Conservation (phyloP, 73 alveolate species). For the Uronychia binucleata region DNA sequence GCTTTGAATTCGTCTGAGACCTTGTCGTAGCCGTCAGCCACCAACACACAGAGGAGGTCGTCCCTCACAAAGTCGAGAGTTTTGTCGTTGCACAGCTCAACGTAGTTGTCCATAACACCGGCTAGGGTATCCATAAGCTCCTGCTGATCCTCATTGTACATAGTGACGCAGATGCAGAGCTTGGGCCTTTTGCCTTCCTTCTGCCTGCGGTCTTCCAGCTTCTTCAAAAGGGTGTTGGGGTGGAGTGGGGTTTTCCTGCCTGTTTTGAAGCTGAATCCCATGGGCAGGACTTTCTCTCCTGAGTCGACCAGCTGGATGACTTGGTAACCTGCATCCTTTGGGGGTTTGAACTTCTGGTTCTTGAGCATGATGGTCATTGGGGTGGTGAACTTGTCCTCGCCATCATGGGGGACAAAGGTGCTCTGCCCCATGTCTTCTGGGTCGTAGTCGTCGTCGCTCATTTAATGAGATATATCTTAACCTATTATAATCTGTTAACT, state of each 20-base stretch:
- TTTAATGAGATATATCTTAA: no score
- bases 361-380: no score
- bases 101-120: constrained; percentile 34
- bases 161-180: constrained; percentile 30
- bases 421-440: no score
- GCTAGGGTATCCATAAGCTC: constrained; percentile 33
- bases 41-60: neutral
- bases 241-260: neutral
- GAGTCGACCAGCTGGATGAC: neutral
- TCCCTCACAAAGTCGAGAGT: neutral
- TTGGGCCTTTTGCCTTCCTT: neutral
- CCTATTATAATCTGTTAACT: no score
- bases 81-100: neutral
- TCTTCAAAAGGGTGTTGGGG: neutral
- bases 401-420: no score
- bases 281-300: neutral
- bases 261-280: neutral
- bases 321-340: constrained; percentile 1
- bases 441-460: no score
- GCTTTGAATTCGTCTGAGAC: neutral
- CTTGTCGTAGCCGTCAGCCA: constrained; percentile 33
- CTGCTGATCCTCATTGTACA: constrained; percentile 53
- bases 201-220: neutral
- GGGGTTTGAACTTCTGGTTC: no score
- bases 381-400: no score